Conservation (phyloP, 192 early-diverging fungal genomes). For the Mortierella claussenii region DNA sequence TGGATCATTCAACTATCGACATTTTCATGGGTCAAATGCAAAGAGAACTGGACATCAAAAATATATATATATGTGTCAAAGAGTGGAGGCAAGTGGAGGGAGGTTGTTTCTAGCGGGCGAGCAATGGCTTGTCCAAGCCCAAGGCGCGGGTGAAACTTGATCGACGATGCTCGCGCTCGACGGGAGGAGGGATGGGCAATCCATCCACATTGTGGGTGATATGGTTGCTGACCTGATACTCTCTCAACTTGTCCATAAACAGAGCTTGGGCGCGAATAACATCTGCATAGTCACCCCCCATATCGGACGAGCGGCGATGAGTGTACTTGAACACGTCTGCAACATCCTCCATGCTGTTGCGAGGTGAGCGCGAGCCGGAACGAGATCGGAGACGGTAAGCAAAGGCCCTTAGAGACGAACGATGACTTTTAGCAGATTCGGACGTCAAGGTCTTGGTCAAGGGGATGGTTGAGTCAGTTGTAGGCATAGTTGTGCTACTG, state of each 20-base stretch:
- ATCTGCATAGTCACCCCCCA: slow-evolving; percentile 13
- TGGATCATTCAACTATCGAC: no score
- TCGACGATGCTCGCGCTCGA: slow-evolving; percentile 12
- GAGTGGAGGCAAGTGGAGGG: no score
- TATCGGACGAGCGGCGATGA: slow-evolving; percentile 7
- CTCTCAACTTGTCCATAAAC: slow-evolving; percentile 34
- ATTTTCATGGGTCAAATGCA: no score
- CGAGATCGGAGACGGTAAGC: slow-evolving; percentile 32
- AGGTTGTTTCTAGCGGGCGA: slow-evolving; percentile 24
- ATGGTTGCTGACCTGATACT: slow-evolving; percentile 17
- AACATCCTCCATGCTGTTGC: slow-evolving; percentile 8
- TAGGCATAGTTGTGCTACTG: no score
- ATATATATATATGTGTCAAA: no score
- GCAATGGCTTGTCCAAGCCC: slow-evolving; percentile 35
- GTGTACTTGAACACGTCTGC: slow-evolving; percentile 18
- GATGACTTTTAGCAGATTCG: slow-evolving; percentile 27
- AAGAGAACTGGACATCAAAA: no score
- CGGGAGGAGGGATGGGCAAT: slow-evolving; percentile 20
- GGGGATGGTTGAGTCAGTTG: slow-evolving; percentile 5
- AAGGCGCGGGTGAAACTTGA: slow-evolving; percentile 20
- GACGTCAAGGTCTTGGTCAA: slow-evolving; percentile 19
- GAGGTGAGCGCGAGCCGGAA: slow-evolving; percentile 14
- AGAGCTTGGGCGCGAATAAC: slow-evolving; percentile 19
- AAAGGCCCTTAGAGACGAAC: slow-evolving; percentile 16
- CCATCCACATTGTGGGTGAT: slow-evolving; percentile 28